Conservation (phyloP, 176 grass and related monocot genomes). For the Phyllostachys edulis region DNA sequence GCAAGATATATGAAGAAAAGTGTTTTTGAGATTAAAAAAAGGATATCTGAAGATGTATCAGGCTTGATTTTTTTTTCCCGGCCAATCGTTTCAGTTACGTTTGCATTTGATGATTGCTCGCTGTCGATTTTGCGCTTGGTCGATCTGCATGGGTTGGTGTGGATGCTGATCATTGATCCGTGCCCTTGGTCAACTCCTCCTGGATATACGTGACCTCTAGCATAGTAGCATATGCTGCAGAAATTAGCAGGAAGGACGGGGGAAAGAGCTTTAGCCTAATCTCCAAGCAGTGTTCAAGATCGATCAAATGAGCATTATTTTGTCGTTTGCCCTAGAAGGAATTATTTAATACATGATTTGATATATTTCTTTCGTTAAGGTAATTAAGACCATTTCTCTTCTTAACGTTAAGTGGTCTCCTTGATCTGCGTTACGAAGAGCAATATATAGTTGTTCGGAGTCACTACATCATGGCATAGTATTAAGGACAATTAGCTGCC, state of each 20-base stretch:
- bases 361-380: background rate
- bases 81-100: background rate
- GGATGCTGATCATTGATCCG: background rate
- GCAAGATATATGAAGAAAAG: background rate
- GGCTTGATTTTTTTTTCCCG: background rate
- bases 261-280: background rate
- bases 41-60: background rate
- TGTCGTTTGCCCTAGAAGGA: background rate
- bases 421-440: background rate
- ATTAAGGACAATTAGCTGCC: no score
- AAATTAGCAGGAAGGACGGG: background rate
- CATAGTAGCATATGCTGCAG: conserved; percentile 45
- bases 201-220: conserved; percentile 33
- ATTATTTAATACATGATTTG: background rate
- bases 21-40: background rate
- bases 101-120: background rate
- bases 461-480: no score
- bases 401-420: background rate
- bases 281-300: background rate
- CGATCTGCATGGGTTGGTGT: background rate
- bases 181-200: background rate
- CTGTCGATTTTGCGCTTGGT: background rate
- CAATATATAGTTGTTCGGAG: background rate
- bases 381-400: background rate
- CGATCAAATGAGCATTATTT: background rate